Conservation (phyloP, 2,329 filamentous ascomycete genomes). For the Arthrobotrys iridis region DNA sequence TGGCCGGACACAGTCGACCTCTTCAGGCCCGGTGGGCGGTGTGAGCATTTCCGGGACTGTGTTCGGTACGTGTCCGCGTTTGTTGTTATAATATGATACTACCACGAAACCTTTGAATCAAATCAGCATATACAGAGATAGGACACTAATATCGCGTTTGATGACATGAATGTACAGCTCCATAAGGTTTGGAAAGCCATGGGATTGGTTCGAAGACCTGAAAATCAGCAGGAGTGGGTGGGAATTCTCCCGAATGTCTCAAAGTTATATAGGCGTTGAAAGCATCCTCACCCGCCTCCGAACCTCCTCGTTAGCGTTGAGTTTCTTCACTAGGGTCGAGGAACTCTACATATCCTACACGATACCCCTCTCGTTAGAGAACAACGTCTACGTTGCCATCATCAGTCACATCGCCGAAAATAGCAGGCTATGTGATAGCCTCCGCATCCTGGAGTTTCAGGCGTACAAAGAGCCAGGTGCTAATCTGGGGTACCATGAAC, state of each 20-base stretch:
- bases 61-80: background rate
- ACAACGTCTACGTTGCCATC: background rate
- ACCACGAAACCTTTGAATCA: background rate
- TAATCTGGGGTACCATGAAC: background rate
- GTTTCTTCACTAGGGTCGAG: background rate
- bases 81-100: too few relatives aligned
- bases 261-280: background rate
- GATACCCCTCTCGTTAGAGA: background rate
- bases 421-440: background rate
- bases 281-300: background rate
- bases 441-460: background rate
- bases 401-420: background rate
- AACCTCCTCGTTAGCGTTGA: background rate
- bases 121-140: background rate
- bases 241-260: too few relatives aligned
- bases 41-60: background rate
- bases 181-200: background rate
- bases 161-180: background rate
- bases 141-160: background rate
- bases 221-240: background rate
- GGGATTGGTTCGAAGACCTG: background rate
- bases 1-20: background rate
- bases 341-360: background rate
- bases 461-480: background rate
- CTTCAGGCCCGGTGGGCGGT: background rate